These are phyloP conservation scores for Melanogaster broomeanus DNA, from an alignment of 768 basidiomycete genomes.

Conservation along the genomic window DNA sequence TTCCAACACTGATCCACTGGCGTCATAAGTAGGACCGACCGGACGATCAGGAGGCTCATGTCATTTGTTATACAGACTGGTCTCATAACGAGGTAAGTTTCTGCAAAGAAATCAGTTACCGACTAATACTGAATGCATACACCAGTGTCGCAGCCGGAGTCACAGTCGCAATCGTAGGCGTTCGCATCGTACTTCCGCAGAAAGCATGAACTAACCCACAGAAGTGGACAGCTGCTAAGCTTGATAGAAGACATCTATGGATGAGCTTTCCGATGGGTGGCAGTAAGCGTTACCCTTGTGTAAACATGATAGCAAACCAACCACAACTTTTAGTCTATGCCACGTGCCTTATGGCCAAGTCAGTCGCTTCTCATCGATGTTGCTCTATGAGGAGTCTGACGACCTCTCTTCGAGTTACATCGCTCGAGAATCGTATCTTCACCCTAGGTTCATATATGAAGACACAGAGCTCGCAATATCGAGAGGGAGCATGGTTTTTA, in stretches of 20 bases:
- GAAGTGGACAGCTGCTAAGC: slow-evolving; percentile 19
- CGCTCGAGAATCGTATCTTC: slow-evolving; percentile 30
- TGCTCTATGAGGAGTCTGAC: background rate
- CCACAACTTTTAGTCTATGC: slow-evolving; percentile 24
- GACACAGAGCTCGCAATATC: background rate
- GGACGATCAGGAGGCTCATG: slow-evolving; percentile 15
- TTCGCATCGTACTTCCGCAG: background rate
- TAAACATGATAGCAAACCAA: background rate
- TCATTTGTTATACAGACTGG: slow-evolving; percentile 29
- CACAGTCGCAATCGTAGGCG: slow-evolving; percentile 19
- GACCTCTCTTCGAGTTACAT: slow-evolving; percentile 15
- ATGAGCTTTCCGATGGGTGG: slow-evolving; percentile 29
- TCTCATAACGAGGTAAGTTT: slow-evolving; percentile 21
- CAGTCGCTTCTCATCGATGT: background rate
- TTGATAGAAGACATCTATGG: slow-evolving; percentile 17
- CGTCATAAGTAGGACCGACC: slow-evolving; percentile 6
- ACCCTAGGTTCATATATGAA: background rate
- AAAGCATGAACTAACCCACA: background rate
- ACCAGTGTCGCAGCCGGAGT: slow-evolving; percentile 16
- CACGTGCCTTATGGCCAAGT: slow-evolving; percentile 31
- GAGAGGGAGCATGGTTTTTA: slow-evolving; percentile 8
- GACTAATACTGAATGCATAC: background rate
- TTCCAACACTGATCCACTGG: background rate
- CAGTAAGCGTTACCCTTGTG: slow-evolving; percentile 12
- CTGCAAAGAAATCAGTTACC: background rate